Conservation (phyloP, 2,329 filamentous ascomycete species). For the Cercospora zeina region DNA sequence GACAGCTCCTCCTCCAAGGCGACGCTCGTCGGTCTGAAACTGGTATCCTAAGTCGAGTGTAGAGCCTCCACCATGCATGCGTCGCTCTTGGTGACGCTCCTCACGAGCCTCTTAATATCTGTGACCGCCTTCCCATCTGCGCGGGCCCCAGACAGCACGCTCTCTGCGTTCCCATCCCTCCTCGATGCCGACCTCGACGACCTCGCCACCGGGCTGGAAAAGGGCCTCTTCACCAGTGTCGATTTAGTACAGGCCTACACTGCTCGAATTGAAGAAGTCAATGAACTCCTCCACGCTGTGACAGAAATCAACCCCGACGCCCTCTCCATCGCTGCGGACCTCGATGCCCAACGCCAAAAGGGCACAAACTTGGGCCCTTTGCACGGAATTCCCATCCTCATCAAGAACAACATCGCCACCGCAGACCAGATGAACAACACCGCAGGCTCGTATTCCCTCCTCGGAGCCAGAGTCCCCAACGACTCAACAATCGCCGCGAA, state of each 20-base stretch:
- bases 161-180: slow-evolving; percentile 43
- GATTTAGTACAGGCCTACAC: slow-evolving; percentile 59
- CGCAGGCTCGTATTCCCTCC: slow-evolving; percentile 63
- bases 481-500: slow-evolving; percentile 63
- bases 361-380: slow-evolving; percentile 55
- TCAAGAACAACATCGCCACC: slow-evolving; percentile 69
- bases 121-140: background rate
- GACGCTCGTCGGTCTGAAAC: background rate
- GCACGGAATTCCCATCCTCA: slow-evolving; percentile 64
- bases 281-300: slow-evolving; percentile 54
- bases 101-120: background rate
- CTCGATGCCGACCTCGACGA: slow-evolving; percentile 56
- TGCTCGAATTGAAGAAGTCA: slow-evolving; percentile 55
- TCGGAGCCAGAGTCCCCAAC: slow-evolving; percentile 57
- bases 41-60: slow-evolving; percentile 1
- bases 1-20: background rate
- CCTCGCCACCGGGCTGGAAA: slow-evolving; percentile 52
- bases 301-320: slow-evolving; percentile 60
- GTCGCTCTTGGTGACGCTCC: background rate
- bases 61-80: slow-evolving; percentile 3
- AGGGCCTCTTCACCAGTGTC: slow-evolving; percentile 57
- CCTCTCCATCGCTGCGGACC: slow-evolving; percentile 48
- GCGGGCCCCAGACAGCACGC: background rate
- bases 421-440: slow-evolving; percentile 63
- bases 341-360: slow-evolving; percentile 52